Evolutionary conservation across 768 basidiomycete species (phyloP).

Genomic region (Crucibulum laeve): DNA sequence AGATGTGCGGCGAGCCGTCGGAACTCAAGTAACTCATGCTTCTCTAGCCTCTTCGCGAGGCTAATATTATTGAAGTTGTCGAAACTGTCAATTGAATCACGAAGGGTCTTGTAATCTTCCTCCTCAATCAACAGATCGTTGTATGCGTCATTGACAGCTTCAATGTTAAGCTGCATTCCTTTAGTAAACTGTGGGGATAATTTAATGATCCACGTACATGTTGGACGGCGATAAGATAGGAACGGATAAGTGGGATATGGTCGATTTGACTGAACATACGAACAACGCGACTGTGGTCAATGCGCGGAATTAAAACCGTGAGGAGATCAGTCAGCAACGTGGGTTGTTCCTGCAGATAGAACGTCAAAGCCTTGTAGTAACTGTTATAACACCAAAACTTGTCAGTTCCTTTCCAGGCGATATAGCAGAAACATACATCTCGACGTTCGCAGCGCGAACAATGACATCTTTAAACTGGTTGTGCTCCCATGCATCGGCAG

Average conservation of each 20-base stretch:
- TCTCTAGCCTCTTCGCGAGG: conserved; percentile 82
- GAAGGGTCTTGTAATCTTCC: conserved; percentile 96
- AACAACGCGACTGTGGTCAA: conserved; percentile 94
- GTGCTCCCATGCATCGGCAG: conserved; percentile 99
- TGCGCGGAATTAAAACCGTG: conserved; percentile 86
- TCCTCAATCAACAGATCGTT: conserved; percentile 98
- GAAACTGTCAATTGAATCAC: conserved; percentile 97
- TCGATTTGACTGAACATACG: conserved; percentile 94
- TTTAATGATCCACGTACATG: conserved; percentile 49
- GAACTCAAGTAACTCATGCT: conserved; percentile 92
- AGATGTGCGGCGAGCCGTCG: conserved; percentile 90
- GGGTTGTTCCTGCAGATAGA: conserved; percentile 94
- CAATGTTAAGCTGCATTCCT: conserved; percentile 74
- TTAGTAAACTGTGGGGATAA: background rate
- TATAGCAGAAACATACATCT: conserved; percentile 64
- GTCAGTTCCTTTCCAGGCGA: background rate
- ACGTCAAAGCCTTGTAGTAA: conserved; percentile 92
- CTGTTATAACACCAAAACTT: conserved; percentile 28
- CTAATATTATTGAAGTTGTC: conserved; percentile 95
- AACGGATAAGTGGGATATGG: conserved; percentile 92
- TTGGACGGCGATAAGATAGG: conserved; percentile 97
- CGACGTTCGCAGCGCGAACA: conserved; percentile 94
- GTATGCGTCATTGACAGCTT: conserved; percentile 97
- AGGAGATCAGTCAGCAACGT: conserved; percentile 90
- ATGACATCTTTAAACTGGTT: conserved; percentile 99